Base-by-base conservation (phyloP, 1,139 yeast genomes). In the Geotrichum fermentans region DNA sequence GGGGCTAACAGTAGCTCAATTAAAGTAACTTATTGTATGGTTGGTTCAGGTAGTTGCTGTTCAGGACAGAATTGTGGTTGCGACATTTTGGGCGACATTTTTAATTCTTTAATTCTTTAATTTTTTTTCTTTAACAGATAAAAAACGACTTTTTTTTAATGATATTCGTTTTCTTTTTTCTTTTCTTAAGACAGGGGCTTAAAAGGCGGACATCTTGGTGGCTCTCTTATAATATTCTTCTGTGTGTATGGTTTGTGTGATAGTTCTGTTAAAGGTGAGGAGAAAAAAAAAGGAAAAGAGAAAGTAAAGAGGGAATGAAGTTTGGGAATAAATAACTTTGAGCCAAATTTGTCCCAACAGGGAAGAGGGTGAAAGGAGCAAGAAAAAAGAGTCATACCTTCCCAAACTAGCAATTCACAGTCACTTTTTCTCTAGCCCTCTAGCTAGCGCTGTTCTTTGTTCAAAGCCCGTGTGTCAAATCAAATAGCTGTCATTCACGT, bases 151-250 rank as follows among this genome's bases (percentile, higher is more conserved):
- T 40, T 42, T 43, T 41, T 38, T 17, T 44, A 36, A 41, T 28
- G 20, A 40, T 46, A 39, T 47, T 40, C 44, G 40, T 44, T 47
- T 42, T 40, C 36, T 50, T 50, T 43, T 45, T 45, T 50, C 38
- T 38, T 38, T 52, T 41, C 30, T 37, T 46, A 41, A 43, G 29
- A 49, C 40, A 49, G 38, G 28, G 40, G 40, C 47, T 53, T 54
- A 52, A 52, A 52, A 52, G 48, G 55, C 55, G 50, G 54, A 54
- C 56, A 54, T 52, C 40, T 51, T 52, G 50, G 36, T 47, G 42
- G 39, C 34, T 40, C 17, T 33, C 18, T 11, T 41, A 43, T 43
- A 36, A 33, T 36, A 41, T 43, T 33, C 10, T 22, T 24, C 40
- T 14, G 24, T 39, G 40, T 44, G 35, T 44, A 10, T 24, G 40